Base-by-base conservation (phyloP, 2,329 filamentous ascomycete genomes). In the Bipolaris gigantea region DNA sequence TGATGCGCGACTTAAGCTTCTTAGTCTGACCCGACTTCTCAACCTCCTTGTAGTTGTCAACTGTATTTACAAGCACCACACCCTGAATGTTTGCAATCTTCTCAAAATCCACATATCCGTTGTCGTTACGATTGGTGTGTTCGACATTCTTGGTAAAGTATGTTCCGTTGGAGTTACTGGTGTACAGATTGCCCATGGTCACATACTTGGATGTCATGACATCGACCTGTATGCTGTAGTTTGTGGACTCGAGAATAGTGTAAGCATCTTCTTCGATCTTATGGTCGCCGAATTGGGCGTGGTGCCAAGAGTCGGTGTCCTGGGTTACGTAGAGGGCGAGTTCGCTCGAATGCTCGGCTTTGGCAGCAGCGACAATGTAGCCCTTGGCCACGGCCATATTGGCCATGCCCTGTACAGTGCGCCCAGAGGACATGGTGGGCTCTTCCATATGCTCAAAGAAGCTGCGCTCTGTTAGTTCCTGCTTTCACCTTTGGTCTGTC, bases 221-320 rank as follows among this genome's bases (percentile, higher is more conserved):
- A 74, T 97, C 92, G 50, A 99, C 86, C 76, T 97, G 93, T 64
- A 99, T 92, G 78, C 93, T 97, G 79, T 99, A 97, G 71, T 96
- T 93, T 38, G 94, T 97, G 67, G 92, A 94, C 76, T 97, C 93
- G 36, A 99, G 82, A 43, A 99, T 84, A 0, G 94, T 99, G 74
- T 97, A 99, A 2, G 90, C 90, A 65, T 85, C 82, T 70, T 93
- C 85, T 71, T 96, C 89, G 57, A 91, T 83, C 66, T 92, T 90
- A 73, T 96, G 92, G 57, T 89, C 87, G 40, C 86, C 85, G 74
- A 99, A 97, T 69, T 96, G 85, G 55, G 93, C 93, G 48, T 92
- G 87, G 73, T 97, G 92, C 94, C 94, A 99, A 50, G 83, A 86
- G 47, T 85, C 80, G 11, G 90, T 87, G 72, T 99, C 91, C 63